These are phyloP conservation scores for Cicer chorassanicum DNA, from an alignment of 306 rosid species.

Conservation along the genomic window DNA sequence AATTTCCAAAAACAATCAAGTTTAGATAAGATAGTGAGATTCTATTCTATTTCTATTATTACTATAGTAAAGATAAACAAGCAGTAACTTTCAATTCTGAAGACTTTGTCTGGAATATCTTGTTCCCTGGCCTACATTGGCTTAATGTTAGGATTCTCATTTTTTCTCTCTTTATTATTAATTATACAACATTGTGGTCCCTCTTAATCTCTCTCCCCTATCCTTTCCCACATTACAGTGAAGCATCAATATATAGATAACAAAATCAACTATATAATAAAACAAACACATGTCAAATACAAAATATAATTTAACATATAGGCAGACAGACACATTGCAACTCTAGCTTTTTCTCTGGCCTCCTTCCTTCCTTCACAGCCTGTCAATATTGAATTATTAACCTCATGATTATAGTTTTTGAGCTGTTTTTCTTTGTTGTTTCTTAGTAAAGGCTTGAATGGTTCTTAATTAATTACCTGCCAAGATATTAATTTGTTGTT, in stretches of 20 bases:
- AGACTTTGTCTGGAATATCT: slow-evolving; percentile 86
- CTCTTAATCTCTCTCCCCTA: slow-evolving; percentile 28
- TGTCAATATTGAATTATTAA: slow-evolving; percentile 83
- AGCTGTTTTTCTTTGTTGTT: slow-evolving; percentile 54
- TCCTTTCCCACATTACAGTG: slow-evolving; percentile 45
- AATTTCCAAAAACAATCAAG: slow-evolving; percentile 36
- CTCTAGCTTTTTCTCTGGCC: slow-evolving; percentile 53
- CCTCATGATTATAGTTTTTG: slow-evolving; percentile 49
- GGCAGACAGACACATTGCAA: slow-evolving; percentile 48
- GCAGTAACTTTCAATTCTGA: slow-evolving; percentile 59
- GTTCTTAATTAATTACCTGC: slow-evolving; percentile 42
- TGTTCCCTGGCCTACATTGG: slow-evolving; percentile 74
- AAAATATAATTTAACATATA: slow-evolving; percentile 34
- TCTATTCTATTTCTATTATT: background rate
- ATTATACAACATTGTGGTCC: slow-evolving; percentile 52
- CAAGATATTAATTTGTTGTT: slow-evolving; percentile 59
- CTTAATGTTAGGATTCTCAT: slow-evolving; percentile 45
- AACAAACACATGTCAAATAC: slow-evolving; percentile 28
- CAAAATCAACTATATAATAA: slow-evolving; percentile 33
- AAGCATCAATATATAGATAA: slow-evolving; percentile 41
- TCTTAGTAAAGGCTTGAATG: slow-evolving; percentile 51
- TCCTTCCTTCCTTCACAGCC: slow-evolving; percentile 78
- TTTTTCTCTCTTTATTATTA: slow-evolving; percentile 44
- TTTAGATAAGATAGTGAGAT: slow-evolving; percentile 1
- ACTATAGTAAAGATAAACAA: slow-evolving; percentile 26